Base-by-base conservation (phyloP, 495 filamentous ascomycete genomes). In the Hyaloscypha variabilis region DNA sequence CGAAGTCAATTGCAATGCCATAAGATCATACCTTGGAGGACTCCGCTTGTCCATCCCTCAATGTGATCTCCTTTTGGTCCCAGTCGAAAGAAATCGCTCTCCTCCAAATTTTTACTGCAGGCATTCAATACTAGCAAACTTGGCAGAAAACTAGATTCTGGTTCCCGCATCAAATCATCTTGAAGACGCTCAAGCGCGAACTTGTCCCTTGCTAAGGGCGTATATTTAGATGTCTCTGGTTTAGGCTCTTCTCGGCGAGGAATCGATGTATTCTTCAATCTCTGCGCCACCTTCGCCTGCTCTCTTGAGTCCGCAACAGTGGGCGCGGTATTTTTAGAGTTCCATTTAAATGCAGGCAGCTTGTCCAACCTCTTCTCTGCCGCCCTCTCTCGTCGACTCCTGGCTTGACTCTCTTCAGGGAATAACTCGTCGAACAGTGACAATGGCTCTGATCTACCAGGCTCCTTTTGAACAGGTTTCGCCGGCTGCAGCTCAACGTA, bases 61-160 rank as follows among this genome's bases (percentile, higher is more conserved):
- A 91, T 83, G 67, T 90, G 87, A 28, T 77, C 71, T 31, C 88
- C 87, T 67, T 79, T 83, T n/a, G 77, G 78, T 10, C 83, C 77
- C 6, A 89, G 68, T 24, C 87, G 83, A 30, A 83, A 78, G 76
- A 91, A 91, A 73, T 91, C 89, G 66, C 79, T 80, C 74, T 86
- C 84, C 6, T 77, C 70, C 49, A 91, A 79, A 13, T 80, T 79
- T 57, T 78, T 81, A 71, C 81, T 83, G 31, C 79, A 78, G n/a
- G 77, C 75, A 34, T 71, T 73, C 51, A 89, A 72, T 19, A 83
- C 74, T 23, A 90, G 76, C 26, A 86, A 63, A 25, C 60, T 65
- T 57, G 65, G 39, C 26, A 58, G 13, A 23, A 60, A 56, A 31
- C 42, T 3, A 1, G 29, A 8, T 8, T 10, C 14, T 31, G 24